Evolutionary conservation across 495 filamentous ascomycete species (phyloP), one percentile per base, ranked within the genome.

Genomic region (Umbilicaria muhlenbergii): DNA sequence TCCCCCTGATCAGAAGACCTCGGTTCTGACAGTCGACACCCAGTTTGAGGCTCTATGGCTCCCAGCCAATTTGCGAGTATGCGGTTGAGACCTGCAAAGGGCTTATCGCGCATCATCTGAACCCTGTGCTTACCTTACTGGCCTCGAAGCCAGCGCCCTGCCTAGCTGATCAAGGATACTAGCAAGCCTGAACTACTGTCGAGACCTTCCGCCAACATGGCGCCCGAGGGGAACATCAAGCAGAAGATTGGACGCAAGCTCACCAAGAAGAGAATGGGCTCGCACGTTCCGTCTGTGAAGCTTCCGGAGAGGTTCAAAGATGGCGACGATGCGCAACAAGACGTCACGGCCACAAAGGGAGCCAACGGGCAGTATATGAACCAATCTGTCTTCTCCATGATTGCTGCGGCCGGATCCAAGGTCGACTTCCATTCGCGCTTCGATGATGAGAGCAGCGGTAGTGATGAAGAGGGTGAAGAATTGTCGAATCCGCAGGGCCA

Each of bases 381-480:
- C 60, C 88, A 95, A 63, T 89, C 84, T 39, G 73, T 98, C 41
- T 94, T 95, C 60, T 87, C 86, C 41, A 72, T 98, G 62, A 88
- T 98, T 47, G 84, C 88, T 13, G 82, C 85, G n/a, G 86, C 86
- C 34, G 86, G 85, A 5, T 84, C 83, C 42, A 74, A 74, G 38
- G 78, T 78, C 16, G 80, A 89, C 56, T 84, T 89, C 56, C 76
- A 80, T 57, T 71, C 80, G 41, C 73, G 82, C 32, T 91, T 94
- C 56, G 83, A 91, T 49, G 80, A 77, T 24, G 74, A 75, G 34
- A 81, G 76, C 31, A 88, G 83, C 44, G 88, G 89, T 46, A 87
- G 86, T 43, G 80, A 84, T 32, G 78, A 72, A 13, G 79, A 75
- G 8, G 60, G 62, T 7, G 55, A 69, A 7, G 58, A 63, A 8